A percentile compares a stretch with the other conserved stretches of the same genome.
phyloP scores from a whole-genome alignment of 768 basidiomycete genomes.

The Rhizopogon vinicolor region DNA sequence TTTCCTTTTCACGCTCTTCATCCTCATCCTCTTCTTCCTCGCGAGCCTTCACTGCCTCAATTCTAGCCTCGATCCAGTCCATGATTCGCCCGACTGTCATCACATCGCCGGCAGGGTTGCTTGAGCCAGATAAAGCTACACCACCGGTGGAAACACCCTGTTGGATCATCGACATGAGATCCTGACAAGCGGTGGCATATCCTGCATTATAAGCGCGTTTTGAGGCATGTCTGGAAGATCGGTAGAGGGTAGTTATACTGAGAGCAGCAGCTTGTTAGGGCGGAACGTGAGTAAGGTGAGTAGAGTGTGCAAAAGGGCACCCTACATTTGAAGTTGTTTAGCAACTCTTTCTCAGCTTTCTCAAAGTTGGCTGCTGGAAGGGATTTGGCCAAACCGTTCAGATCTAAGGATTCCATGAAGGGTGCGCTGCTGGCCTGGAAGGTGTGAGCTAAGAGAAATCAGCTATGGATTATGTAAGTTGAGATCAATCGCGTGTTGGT shows the following conservation, averaged over 20 bases:
- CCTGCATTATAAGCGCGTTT: conserved; percentile 80
- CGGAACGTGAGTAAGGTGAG: conserved; percentile 16
- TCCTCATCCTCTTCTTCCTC: conserved; percentile 85
- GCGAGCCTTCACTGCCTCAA: conserved; percentile 68
- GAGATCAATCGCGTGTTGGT: neutral
- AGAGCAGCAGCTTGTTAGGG: conserved; percentile 62
- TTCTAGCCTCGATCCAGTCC: conserved; percentile 81
- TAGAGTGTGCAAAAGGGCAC: neutral
- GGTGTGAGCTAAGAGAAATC: neutral
- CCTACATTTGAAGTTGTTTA: conserved; percentile 78
- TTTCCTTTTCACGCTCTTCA: conserved; percentile 60
- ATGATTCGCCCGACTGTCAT: conserved; percentile 77
- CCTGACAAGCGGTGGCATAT: conserved; percentile 75
- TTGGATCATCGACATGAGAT: conserved; percentile 78
- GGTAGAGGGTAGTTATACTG: conserved; percentile 81
- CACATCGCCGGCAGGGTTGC: conserved; percentile 47
- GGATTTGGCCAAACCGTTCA: conserved; percentile 74
- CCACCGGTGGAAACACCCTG: conserved; percentile 69
- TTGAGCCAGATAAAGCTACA: conserved; percentile 34
- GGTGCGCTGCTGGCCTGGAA: neutral
- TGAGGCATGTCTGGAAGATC: conserved; percentile 70
- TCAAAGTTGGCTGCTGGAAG: conserved; percentile 64
- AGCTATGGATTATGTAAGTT: neutral
- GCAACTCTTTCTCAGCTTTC: conserved; percentile 76
- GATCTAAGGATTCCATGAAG: conserved; percentile 70